A percentile compares a stretch with the other conserved stretches of the same genome.
Evolutionary conservation across 2,329 filamentous ascomycete genomes (phyloP).

Genomic region (Cladophialophora carrionii): DNA sequence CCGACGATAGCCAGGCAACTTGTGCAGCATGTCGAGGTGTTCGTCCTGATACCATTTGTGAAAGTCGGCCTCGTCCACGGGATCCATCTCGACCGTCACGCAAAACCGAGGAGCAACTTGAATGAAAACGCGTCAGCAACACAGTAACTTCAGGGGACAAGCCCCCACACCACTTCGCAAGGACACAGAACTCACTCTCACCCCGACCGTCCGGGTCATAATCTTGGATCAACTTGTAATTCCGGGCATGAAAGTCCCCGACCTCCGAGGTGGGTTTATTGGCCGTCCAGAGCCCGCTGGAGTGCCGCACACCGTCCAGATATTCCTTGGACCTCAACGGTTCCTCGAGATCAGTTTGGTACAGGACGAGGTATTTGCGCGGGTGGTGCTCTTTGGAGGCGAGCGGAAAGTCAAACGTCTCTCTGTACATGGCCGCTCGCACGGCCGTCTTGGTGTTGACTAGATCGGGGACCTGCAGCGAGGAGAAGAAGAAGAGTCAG

Average conservation of each 20-base stretch:
- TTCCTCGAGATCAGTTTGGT: conserved; percentile 75
- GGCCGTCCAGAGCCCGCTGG: conserved; percentile 59
- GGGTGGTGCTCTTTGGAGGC: conserved; percentile 40
- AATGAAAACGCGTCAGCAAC: conserved; percentile 1
- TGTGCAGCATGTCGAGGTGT: conserved; percentile 70
- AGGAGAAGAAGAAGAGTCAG: neutral
- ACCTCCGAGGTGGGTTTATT: conserved; percentile 65
- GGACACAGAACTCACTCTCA: conserved; percentile 41
- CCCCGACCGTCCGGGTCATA: conserved; percentile 61
- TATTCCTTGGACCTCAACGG: conserved; percentile 70
- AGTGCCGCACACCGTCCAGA: conserved; percentile 50
- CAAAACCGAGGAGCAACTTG: conserved; percentile 63
- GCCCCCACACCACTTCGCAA: no score
- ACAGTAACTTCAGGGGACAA: neutral
- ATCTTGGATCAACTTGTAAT: conserved; percentile 67
- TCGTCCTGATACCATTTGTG: conserved; percentile 75
- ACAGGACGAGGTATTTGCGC: conserved; percentile 76
- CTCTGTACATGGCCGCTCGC: conserved; percentile 23
- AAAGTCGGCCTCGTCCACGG: conserved; percentile 61
- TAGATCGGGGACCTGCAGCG: conserved; percentile 22
- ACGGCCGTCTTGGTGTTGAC: conserved; percentile 24
- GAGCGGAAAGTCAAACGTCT: conserved; percentile 23
- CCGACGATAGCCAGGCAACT: conserved; percentile 77
- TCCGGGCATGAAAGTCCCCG: conserved; percentile 69
- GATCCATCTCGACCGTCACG: conserved; percentile 62